These are phyloP conservation scores for Coffea canephora DNA, from an alignment of 257 asterid genomes.

Conservation along the genomic window DNA sequence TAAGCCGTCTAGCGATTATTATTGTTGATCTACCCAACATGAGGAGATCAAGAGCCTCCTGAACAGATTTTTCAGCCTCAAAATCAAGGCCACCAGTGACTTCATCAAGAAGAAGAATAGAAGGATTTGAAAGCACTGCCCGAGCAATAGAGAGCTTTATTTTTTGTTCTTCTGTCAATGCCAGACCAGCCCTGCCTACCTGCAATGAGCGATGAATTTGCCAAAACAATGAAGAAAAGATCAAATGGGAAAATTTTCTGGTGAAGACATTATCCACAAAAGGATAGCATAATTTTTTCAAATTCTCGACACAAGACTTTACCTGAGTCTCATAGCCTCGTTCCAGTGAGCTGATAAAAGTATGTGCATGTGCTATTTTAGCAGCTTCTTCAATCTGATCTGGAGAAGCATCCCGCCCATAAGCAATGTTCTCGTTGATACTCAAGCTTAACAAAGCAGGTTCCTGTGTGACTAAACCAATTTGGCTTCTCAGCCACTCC, in stretches of 20 bases:
- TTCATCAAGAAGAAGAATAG: conserved; percentile 93
- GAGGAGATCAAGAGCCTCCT: conserved; percentile 92
- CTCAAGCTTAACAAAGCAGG: conserved; percentile 98
- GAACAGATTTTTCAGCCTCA: conserved; percentile 97
- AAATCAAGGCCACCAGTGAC: conserved; percentile 99
- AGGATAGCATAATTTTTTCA: conserved; percentile 9
- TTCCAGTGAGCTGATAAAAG: conserved; percentile 90
- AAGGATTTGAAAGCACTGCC: conserved; percentile 94
- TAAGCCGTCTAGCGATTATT: conserved; percentile 91
- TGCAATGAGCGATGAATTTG: conserved; percentile 34
- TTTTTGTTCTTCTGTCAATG: conserved; percentile 94
- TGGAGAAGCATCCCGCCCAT: conserved; percentile 81
- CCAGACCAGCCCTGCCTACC: conserved; percentile 86
- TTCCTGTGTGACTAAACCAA: conserved; percentile 97
- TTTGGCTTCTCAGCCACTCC: conserved; percentile 98
- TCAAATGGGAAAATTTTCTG: background rate
- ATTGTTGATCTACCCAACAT: conserved; percentile 98
- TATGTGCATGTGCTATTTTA: conserved; percentile 97
- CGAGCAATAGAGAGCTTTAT: conserved; percentile 97
- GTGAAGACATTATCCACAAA: conserved; percentile 14
- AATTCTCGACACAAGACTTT: conserved; percentile 8
- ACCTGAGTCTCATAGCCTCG: conserved; percentile 97
- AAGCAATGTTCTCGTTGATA: conserved; percentile 91
- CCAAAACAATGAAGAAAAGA: background rate
- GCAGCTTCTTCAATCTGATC: conserved; percentile 99